These are phyloP conservation scores for Nitzschia sp. DNA, from an alignment of 108 stramenopile genomes.

Conservation along the genomic window DNA sequence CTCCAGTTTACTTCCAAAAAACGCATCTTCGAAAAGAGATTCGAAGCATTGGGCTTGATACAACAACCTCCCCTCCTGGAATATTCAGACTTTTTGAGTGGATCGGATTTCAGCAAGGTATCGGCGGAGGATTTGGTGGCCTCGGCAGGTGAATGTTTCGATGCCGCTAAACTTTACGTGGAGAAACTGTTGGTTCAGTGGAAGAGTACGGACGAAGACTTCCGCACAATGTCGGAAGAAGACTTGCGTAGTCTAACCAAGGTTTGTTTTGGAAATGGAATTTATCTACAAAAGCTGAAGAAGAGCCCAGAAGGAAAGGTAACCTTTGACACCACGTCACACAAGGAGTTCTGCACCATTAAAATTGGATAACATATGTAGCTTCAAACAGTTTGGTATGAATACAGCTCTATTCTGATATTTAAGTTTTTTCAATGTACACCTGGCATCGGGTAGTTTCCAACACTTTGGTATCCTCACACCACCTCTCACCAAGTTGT, in stretches of 20 bases:
- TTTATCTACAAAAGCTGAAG: conserved; percentile 59
- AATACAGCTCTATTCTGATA: too few relatives aligned
- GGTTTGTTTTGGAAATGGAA: conserved; percentile 66
- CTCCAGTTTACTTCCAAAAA: conserved; percentile 63
- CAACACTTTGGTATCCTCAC: too few relatives aligned
- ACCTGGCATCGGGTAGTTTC: too few relatives aligned
- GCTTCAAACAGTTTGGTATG: too few relatives aligned
- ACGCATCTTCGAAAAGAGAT: conserved; percentile 65
- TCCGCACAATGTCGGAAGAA: conserved; percentile 37
- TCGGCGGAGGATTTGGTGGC: conserved; percentile 43
- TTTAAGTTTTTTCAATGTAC: too few relatives aligned
- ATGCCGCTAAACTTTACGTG: conserved; percentile 42
- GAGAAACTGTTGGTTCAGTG: conserved; percentile 39
- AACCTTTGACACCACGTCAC: conserved; percentile 45
- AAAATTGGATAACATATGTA: conserved; percentile 38
- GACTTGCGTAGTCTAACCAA: conserved; percentile 57
- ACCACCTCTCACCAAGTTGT: too few relatives aligned
- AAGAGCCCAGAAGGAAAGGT: conserved; percentile 30
- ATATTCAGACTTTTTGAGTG: conserved; percentile 62
- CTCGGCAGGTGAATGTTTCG: conserved; percentile 64
- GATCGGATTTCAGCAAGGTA: conserved; percentile 63
- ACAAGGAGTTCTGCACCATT: conserved; percentile 59
- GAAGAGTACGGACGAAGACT: conserved; percentile 26
- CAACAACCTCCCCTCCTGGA: conserved; percentile 67
- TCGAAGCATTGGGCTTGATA: conserved; percentile 58